A percentile compares a stretch with the other conserved stretches of the same genome.
Conservation (phyloP, 2,329 filamentous ascomycete genomes). For the Ascochyta viciae-villosae region DNA sequence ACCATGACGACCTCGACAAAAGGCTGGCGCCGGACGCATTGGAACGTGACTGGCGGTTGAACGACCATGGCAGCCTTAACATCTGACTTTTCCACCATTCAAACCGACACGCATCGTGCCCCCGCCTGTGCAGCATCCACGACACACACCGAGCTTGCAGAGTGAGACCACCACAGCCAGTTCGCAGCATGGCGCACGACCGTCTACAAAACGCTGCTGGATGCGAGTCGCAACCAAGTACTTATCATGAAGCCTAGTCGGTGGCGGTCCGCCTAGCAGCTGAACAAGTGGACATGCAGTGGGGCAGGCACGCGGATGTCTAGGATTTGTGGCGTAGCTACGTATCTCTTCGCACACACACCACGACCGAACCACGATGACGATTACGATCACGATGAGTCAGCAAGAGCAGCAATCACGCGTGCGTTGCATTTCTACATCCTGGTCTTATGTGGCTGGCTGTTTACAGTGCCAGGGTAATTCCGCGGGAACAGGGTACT, state of each 20-base stretch:
- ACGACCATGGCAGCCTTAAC: not conserved
- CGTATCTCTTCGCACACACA: not conserved
- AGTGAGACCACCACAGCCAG: not conserved
- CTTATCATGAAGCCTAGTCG: slow-evolving; percentile 10
- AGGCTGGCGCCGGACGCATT: slow-evolving; percentile 46
- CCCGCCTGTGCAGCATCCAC: not conserved
- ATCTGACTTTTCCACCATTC: not conserved
- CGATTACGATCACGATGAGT: not conserved
- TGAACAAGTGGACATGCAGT: slow-evolving; percentile 29
- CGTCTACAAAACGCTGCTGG: slow-evolving; percentile 1
- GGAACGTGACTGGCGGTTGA: slow-evolving; percentile 44
- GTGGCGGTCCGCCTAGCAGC: slow-evolving; percentile 37
- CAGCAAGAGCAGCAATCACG: slow-evolving; percentile 8
- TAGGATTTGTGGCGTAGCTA: slow-evolving; percentile 1
- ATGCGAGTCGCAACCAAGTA: slow-evolving; percentile 2
- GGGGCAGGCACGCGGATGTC: slow-evolving; percentile 8
- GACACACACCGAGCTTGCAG: not conserved
- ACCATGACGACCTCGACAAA: slow-evolving; percentile 38
- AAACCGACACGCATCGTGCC: not conserved
- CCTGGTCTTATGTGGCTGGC: slow-evolving; percentile 14
- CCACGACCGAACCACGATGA: too few relatives aligned
- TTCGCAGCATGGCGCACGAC: slow-evolving; percentile 1
- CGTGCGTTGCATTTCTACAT: not conserved
- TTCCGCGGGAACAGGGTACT: slow-evolving; percentile 1
- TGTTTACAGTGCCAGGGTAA: slow-evolving; percentile 1